phyloP scores from a whole-genome alignment of 2,329 filamentous ascomycete species.

The Ophiognomonia clavigignenti-juglandacearum region DNA sequence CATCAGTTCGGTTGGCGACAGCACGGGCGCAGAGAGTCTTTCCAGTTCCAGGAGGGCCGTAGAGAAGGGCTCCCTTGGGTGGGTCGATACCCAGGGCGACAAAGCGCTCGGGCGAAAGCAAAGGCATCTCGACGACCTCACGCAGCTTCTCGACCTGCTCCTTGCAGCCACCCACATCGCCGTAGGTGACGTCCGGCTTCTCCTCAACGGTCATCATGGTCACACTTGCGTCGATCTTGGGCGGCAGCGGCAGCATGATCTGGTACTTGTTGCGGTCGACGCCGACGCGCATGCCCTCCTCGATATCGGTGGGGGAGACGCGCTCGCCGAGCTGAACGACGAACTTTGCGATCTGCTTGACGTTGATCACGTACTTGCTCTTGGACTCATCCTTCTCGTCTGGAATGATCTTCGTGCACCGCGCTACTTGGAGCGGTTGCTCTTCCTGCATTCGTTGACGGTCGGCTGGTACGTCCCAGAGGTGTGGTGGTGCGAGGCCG shows the following conservation, averaged over 20 bases:
- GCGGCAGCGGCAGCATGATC: conserved; percentile 90
- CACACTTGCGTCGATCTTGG: conserved; percentile 97
- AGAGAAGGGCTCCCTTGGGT: conserved; percentile 93
- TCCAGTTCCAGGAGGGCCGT: conserved; percentile 95
- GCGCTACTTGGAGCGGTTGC: conserved; percentile 92
- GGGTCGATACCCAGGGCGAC: conserved; percentile 99
- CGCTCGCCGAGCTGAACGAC: conserved; percentile 96
- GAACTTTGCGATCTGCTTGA: conserved; percentile 99
- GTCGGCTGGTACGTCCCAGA: conserved; percentile 98
- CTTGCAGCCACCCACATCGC: conserved; percentile 97
- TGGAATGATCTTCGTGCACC: conserved; percentile 98
- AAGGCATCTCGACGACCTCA: conserved; percentile 97
- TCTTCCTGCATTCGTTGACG: conserved; percentile 98
- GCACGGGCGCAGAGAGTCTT: conserved; percentile 97
- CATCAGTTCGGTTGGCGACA: conserved; percentile 95
- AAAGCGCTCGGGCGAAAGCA: conserved; percentile 93
- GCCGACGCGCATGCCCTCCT: conserved; percentile 97
- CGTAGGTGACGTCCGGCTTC: conserved; percentile 98
- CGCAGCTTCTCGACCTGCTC: conserved; percentile 99
- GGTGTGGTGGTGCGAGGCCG: conserved; percentile 92
- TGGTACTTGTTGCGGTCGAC: conserved; percentile 99
- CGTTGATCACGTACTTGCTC: conserved; percentile 99
- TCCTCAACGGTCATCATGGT: conserved; percentile 99
- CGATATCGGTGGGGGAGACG: conserved; percentile 96
- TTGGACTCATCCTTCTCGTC: conserved; percentile 95